Evolutionary conservation across 805 yeast genomes (phyloP).

Genomic region (Metschnikowia similis): DNA sequence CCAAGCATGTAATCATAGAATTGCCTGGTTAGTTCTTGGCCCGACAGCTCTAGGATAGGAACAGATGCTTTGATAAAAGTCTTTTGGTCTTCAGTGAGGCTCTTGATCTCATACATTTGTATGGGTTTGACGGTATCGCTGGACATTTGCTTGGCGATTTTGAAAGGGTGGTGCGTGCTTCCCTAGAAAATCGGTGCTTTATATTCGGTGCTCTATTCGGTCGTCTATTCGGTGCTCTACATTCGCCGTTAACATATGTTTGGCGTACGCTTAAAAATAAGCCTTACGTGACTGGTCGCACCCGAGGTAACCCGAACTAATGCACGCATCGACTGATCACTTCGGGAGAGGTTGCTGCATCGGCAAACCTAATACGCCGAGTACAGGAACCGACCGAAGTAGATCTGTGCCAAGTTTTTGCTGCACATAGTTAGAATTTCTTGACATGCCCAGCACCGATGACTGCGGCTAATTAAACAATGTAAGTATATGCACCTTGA

Average conservation of each 20-base stretch:
- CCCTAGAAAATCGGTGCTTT: not conserved
- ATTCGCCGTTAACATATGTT: not conserved
- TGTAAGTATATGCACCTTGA: not conserved
- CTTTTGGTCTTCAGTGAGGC: conserved; percentile 29
- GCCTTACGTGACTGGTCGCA: conserved; percentile 1
- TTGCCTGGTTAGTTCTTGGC: conserved; percentile 48
- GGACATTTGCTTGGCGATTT: not conserved
- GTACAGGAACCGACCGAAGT: not conserved
- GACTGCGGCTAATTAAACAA: not conserved
- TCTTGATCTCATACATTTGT: conserved; percentile 23
- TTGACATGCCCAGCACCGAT: not conserved
- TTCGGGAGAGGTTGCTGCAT: not conserved
- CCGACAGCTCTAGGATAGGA: conserved; percentile 54
- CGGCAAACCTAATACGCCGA: not conserved
- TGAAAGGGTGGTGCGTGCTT: not conserved
- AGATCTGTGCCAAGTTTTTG: not conserved
- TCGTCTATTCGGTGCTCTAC: no score
- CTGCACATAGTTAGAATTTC: not conserved
- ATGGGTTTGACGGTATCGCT: not conserved
- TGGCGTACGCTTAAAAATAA: not conserved
- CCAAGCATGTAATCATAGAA: conserved; percentile 56
- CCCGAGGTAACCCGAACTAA: not conserved
- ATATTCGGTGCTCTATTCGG: not conserved
- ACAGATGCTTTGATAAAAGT: conserved; percentile 42
- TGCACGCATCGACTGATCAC: not conserved